Evolutionary conservation across 2,329 filamentous ascomycete genomes (phyloP).

Genomic region (Davidsoniella neocaledoniae): DNA sequence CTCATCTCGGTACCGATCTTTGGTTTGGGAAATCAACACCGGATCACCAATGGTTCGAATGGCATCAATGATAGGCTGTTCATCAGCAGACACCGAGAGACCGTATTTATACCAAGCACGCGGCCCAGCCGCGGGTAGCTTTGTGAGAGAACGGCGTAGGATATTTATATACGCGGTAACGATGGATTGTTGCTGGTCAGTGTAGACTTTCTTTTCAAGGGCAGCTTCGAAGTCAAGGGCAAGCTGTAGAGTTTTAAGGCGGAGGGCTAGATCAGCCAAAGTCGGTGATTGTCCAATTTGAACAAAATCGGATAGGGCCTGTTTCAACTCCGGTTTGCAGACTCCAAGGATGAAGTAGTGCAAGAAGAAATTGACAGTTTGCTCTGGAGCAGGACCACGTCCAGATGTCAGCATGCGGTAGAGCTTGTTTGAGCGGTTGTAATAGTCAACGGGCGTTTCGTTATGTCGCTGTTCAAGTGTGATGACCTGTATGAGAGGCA

Average conservation of each 20-base stretch:
- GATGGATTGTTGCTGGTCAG: neutral
- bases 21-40: conserved; percentile 26
- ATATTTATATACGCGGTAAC: conserved; percentile 9
- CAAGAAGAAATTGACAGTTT: conserved; percentile 22
- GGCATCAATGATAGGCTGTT: conserved; percentile 22
- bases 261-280: conserved; percentile 27
- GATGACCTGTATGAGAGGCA: conserved; percentile 9
- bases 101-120: conserved; percentile 15
- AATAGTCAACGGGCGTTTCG: conserved; percentile 13
- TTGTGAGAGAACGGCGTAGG: conserved; percentile 8
- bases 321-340: conserved; percentile 27
- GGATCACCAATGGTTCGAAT: conserved; percentile 32
- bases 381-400: conserved; percentile 20
- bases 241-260: conserved; percentile 39
- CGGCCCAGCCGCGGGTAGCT: conserved; percentile 5
- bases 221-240: conserved; percentile 38
- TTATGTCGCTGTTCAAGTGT: conserved; percentile 11
- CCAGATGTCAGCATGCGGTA: conserved; percentile 22
- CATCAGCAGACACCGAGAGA: conserved; percentile 23
- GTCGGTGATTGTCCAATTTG: conserved; percentile 2
- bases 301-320: conserved; percentile 23
- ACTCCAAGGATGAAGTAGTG: conserved; percentile 26
- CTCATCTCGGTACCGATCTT: conserved; percentile 35
- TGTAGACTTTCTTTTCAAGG: conserved; percentile 31
- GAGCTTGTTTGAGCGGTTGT: conserved; percentile 23